Evolutionary conservation across 2,329 filamentous ascomycete species (phyloP).

Genomic region (Thermoascus crustaceus): DNA sequence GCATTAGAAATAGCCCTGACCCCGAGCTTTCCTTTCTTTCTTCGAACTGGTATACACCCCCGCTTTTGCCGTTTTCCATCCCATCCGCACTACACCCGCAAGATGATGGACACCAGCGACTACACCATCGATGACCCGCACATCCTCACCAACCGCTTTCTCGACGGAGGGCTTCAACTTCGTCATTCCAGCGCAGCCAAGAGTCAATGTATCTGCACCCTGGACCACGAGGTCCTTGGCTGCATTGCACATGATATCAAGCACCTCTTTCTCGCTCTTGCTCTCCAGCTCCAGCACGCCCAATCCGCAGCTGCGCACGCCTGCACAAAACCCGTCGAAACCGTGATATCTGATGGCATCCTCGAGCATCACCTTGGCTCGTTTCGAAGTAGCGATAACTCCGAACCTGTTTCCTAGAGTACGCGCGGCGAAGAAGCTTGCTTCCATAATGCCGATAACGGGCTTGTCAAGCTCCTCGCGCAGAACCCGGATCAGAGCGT

Average conservation of each 20-base stretch:
- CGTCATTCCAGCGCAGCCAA: constrained; percentile 45
- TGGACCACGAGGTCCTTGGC: constrained; percentile 32
- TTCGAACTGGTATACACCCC: constrained; percentile 21
- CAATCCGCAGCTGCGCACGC: constrained; percentile 34
- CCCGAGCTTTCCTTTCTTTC: constrained; percentile 15
- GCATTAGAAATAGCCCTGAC: constrained; percentile 22
- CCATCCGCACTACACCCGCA: constrained; percentile 18
- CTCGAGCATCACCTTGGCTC: constrained; percentile 34
- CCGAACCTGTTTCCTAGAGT: constrained; percentile 43
- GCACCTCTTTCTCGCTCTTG: constrained; percentile 31
- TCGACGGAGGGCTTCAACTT: constrained; percentile 40
- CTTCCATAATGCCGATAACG: constrained; percentile 46
- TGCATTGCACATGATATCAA: constrained; percentile 31
- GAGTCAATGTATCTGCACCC: constrained; percentile 36
- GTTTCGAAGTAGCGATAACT: constrained; percentile 34
- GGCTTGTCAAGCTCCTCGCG: constrained; percentile 40
- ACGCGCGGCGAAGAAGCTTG: constrained; percentile 41
- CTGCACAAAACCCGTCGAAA: constrained; percentile 35
- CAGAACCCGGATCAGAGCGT: constrained; percentile 40
- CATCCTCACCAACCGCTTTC: constrained; percentile 36
- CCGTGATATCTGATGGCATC: constrained; percentile 37
- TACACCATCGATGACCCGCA: constrained; percentile 46
- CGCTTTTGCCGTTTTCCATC: constrained; percentile 21
- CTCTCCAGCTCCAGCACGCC: constrained; percentile 40
- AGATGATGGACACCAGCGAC: constrained; percentile 30